These are phyloP conservation scores for Tubosaeta sp. DNA, from an alignment of 768 basidiomycete species.

Conservation along the genomic window DNA sequence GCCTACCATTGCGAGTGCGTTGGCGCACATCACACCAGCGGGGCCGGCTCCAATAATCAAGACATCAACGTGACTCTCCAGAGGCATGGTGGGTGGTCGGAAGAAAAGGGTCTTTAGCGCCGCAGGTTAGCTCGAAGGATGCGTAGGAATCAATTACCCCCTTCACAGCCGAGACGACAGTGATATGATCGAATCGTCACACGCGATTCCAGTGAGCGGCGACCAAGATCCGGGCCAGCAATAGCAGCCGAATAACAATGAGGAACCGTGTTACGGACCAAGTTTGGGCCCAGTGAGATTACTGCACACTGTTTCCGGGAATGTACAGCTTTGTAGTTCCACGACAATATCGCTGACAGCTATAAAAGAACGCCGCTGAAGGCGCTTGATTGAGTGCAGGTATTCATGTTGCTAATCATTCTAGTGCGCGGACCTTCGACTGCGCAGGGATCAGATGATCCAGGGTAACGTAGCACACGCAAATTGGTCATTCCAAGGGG, in stretches of 20 bases:
- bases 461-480: too few relatives aligned
- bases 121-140: not conserved
- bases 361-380: too few relatives aligned
- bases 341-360: not conserved
- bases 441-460: too few relatives aligned
- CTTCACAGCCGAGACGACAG: not conserved
- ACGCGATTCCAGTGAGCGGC: not conserved
- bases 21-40: conserved; percentile 65
- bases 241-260: not conserved
- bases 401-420: too few relatives aligned
- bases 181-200: too few relatives aligned
- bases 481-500: too few relatives aligned
- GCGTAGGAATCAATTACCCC: not conserved
- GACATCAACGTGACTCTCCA: conserved; percentile 39
- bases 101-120: not conserved
- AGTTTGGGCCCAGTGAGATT: not conserved
- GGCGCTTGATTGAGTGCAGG: too few relatives aligned
- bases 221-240: not conserved
- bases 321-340: not conserved
- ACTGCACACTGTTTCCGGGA: too few relatives aligned
- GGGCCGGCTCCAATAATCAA: conserved; percentile 49
- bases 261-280: too few relatives aligned
- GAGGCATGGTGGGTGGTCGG: conserved; percentile 13
- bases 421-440: too few relatives aligned
- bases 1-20: conserved; percentile 44